Conservation (phyloP, 495 filamentous ascomycete species). For the Penicillium nucicola region DNA sequence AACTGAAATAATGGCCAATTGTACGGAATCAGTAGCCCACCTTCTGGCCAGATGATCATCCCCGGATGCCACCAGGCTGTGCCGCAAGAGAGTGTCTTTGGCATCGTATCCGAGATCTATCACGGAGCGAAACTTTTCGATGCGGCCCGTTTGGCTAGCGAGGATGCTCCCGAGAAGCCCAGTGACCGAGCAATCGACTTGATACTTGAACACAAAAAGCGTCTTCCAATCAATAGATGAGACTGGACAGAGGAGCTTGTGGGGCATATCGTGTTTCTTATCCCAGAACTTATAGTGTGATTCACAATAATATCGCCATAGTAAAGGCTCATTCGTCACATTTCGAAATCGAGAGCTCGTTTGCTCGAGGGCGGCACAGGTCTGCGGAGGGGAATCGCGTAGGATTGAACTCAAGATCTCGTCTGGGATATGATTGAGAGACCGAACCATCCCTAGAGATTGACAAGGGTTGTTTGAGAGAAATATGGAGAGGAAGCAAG, state of each 20-base stretch:
- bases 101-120: slow-evolving; percentile 76
- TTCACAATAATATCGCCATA: slow-evolving; percentile 78
- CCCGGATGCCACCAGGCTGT: slow-evolving; percentile 56
- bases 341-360: slow-evolving; percentile 62
- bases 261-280: slow-evolving; percentile 56
- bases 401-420: slow-evolving; percentile 73
- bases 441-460: slow-evolving; percentile 35
- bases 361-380: slow-evolving; percentile 46
- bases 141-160: slow-evolving; percentile 60
- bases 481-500: not conserved
- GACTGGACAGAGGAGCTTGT: slow-evolving; percentile 51
- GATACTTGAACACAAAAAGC: slow-evolving; percentile 61
- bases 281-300: slow-evolving; percentile 71
- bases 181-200: slow-evolving; percentile 52
- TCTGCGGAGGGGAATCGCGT: slow-evolving; percentile 51
- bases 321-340: slow-evolving; percentile 63
- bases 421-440: slow-evolving; percentile 57
- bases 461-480: not conserved
- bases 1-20: slow-evolving; percentile 4
- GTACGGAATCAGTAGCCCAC: slow-evolving; percentile 38
- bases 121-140: slow-evolving; percentile 66
- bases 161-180: slow-evolving; percentile 68
- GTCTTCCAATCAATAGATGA: slow-evolving; percentile 72
- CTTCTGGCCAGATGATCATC: slow-evolving; percentile 81
- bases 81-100: slow-evolving; percentile 75